These are phyloP conservation scores for Tetrahymena thermophila DNA, from an alignment of 73 alveolate genomes.

Conservation along the genomic window DNA sequence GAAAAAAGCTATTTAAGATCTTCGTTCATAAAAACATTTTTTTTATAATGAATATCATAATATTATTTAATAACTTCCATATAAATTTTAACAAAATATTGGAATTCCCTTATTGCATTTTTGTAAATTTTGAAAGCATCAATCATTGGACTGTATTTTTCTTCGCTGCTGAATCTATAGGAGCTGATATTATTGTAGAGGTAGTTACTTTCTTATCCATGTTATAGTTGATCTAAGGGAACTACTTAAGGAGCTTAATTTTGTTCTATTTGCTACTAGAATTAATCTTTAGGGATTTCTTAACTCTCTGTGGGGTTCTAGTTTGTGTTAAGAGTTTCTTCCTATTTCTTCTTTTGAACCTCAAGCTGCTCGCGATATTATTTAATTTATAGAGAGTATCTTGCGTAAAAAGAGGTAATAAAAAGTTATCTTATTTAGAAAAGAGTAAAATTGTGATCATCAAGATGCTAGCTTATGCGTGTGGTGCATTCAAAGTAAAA, in stretches of 20 bases:
- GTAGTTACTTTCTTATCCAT: neutral
- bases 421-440: neutral
- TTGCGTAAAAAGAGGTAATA: neutral
- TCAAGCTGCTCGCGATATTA: neutral
- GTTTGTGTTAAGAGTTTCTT: neutral
- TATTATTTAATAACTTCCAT: neutral
- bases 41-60: neutral
- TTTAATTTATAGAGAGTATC: neutral
- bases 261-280: neutral
- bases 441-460: neutral
- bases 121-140: neutral
- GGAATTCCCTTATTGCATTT: neutral
- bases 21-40: neutral
- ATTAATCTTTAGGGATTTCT: neutral
- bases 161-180: neutral
- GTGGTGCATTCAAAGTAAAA: neutral
- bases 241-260: neutral
- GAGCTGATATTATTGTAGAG: neutral
- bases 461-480: neutral
- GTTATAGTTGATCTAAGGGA: neutral
- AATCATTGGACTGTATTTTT: neutral
- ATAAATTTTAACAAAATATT: neutral
- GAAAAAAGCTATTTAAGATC: neutral
- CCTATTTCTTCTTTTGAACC: neutral
- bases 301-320: neutral